These are phyloP conservation scores for Aschersonia sp. DNA, from an alignment of 2,329 filamentous ascomycete genomes.

Conservation along the genomic window DNA sequence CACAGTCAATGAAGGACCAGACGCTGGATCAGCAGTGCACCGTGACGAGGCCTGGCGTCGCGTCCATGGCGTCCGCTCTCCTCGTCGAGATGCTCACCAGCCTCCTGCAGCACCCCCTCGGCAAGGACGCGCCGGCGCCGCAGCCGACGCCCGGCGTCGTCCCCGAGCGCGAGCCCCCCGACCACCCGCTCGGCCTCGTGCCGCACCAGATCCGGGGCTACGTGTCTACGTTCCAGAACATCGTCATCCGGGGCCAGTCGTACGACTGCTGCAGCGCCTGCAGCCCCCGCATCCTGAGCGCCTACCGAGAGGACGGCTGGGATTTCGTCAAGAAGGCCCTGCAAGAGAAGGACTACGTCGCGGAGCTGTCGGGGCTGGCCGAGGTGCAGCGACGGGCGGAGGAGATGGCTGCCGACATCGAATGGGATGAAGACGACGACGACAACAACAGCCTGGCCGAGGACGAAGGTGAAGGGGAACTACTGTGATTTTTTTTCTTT, in stretches of 20 bases:
- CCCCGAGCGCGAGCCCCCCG: slow-evolving; percentile 39
- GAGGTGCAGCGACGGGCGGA: slow-evolving; percentile 53
- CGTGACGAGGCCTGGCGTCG: slow-evolving; percentile 84
- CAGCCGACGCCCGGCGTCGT: slow-evolving; percentile 20
- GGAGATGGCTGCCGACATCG: slow-evolving; percentile 34
- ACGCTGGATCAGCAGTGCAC: slow-evolving; percentile 97
- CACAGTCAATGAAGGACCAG: slow-evolving; percentile 77
- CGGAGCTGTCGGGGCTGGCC: slow-evolving; percentile 58
- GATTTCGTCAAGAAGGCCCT: slow-evolving; percentile 62
- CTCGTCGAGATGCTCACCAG: slow-evolving; percentile 84
- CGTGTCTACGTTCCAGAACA: slow-evolving; percentile 57
- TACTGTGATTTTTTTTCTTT: slow-evolving; percentile 18
- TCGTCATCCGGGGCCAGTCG: slow-evolving; percentile 57
- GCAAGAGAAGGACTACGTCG: slow-evolving; percentile 62
- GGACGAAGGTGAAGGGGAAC: slow-evolving; percentile 40
- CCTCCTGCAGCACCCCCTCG: slow-evolving; percentile 70
- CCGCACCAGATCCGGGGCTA: slow-evolving; percentile 74
- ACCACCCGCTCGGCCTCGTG: slow-evolving; percentile 52
- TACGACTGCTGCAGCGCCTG: slow-evolving; percentile 77
- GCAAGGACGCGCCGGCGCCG: slow-evolving; percentile 47
- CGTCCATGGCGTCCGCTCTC: slow-evolving; percentile 79
- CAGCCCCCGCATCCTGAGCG: slow-evolving; percentile 51
- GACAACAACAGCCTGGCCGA: slow-evolving; percentile 17
- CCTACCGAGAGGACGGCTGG: slow-evolving; percentile 58
- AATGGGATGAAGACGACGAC: slow-evolving; percentile 47